Evolutionary conservation across 2,329 filamentous ascomycete genomes (phyloP), one percentile per base, ranked within the genome.

Genomic region (Aspergillus pseudoterreus): DNA sequence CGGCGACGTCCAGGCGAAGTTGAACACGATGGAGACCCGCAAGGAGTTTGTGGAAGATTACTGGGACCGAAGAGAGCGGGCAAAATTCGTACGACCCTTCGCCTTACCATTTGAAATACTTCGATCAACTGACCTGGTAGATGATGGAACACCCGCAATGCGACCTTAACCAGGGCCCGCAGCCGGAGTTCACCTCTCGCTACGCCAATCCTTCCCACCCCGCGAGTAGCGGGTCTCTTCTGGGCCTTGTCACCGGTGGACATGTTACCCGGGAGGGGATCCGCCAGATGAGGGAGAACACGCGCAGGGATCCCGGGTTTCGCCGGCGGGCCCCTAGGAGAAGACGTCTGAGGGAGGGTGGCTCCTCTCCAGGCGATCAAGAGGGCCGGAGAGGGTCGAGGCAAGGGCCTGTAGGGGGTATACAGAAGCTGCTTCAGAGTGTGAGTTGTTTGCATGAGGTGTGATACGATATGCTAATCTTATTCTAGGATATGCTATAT

Each of bases 131-230:
- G 4, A 8, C 15, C 6, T 12, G 9, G 27, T 41, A 71, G 66
- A 61, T 58, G 1, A 57, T 49, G 21, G 63, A 75, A 47, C 75
- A 79, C 49, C 76, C 75, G 0, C 68, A 66, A 38, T 73, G 70
- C 14, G 56, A 62, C 2, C 60, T 80, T 1, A 61, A 68, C 12
- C 27, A 63, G 60, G 64, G 53, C 60, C 54, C 54, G 55, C 61
- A 64, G 53, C 59, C 59, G 38, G 62, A 67, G 19, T 80, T 81
- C 55, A 64, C 67, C 0, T 79, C 75, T 4, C 70, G 76, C 19
- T 79, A 76, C 56, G 72, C 74, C 6, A 78, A 83, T 54, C 79
- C 79, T 0, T 78, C 73, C 53, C 75, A 81, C 54, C 71, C 78
- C 0, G 76, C 74, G 30, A 78, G 75, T 56, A 78, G 70, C 24